Conservation (phyloP, 495 filamentous ascomycete genomes). For the Aeminium ludgeri region DNA sequence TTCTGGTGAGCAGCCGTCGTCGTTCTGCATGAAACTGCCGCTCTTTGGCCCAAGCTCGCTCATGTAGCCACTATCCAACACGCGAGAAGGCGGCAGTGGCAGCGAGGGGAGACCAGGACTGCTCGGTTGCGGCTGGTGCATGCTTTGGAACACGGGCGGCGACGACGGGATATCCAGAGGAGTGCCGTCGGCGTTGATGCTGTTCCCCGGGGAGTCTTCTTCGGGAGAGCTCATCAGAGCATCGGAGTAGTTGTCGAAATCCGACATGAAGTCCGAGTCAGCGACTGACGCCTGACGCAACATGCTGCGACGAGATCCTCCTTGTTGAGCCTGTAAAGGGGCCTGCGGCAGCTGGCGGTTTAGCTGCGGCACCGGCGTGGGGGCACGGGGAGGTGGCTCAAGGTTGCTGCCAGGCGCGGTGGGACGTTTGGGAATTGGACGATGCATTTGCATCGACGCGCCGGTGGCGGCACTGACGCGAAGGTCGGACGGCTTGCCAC, state of each 20-base stretch:
- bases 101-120: conserved; percentile 58
- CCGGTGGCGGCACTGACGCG: conserved; percentile 75
- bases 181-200: conserved; percentile 37
- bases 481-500: conserved; percentile 57
- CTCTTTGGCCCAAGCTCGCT: conserved; percentile 38
- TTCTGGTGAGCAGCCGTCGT: conserved; percentile 27
- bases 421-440: conserved; percentile 49
- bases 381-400: conserved; percentile 65
- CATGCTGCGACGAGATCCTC: conserved; percentile 5
- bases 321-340: neutral
- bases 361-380: conserved; percentile 44
- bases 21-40: conserved; percentile 27
- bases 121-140: conserved; percentile 37
- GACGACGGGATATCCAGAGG: conserved; percentile 58
- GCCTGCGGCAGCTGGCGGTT: conserved; percentile 1
- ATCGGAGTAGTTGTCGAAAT: conserved; percentile 28
- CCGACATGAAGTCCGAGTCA: conserved; percentile 13
- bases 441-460: conserved; percentile 70
- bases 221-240: conserved; percentile 40
- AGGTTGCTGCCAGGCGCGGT: conserved; percentile 31
- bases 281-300: conserved; percentile 14
- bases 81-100: conserved; percentile 25
- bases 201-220: conserved; percentile 20
- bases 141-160: conserved; percentile 49
- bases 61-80: conserved; percentile 61